Conservation (phyloP, 208 protist genomes). For the Trypanosoma grayi region DNA sequence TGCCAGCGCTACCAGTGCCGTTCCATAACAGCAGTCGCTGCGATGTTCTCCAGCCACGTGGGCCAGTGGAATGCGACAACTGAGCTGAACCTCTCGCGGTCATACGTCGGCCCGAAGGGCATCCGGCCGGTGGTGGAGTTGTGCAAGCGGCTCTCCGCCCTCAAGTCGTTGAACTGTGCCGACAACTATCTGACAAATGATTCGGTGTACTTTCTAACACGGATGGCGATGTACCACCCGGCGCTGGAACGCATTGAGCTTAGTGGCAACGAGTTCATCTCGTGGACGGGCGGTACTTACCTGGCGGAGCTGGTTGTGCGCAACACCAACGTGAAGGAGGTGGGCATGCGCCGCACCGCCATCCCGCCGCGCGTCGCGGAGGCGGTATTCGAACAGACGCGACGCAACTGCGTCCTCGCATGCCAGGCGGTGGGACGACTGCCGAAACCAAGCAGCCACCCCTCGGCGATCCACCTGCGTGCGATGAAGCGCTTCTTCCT, state of each 20-base stretch:
- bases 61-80: slow-evolving; percentile 44
- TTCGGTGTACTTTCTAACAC: slow-evolving; percentile 49
- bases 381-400: slow-evolving; percentile 49
- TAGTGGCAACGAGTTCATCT: slow-evolving; percentile 59
- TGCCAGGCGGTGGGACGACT: slow-evolving; percentile 21
- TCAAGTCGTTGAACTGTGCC: slow-evolving; percentile 41
- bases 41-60: slow-evolving; percentile 40
- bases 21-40: slow-evolving; percentile 34
- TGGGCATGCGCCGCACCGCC: slow-evolving; percentile 41
- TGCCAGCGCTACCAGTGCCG: slow-evolving; percentile 39
- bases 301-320: slow-evolving; percentile 44
- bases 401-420: slow-evolving; percentile 46
- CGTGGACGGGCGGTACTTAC: slow-evolving; percentile 80
- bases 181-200: slow-evolving; percentile 80
- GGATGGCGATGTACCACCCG: slow-evolving; percentile 60
- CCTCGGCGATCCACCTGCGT: slow-evolving; percentile 56
- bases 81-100: slow-evolving; percentile 50
- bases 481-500: slow-evolving; percentile 64
- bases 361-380: slow-evolving; percentile 34
- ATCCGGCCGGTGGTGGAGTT: slow-evolving; percentile 45
- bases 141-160: slow-evolving; percentile 50
- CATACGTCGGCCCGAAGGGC: slow-evolving; percentile 68
- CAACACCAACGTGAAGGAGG: slow-evolving; percentile 55
- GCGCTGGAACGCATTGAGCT: slow-evolving; percentile 56
- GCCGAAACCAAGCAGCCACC: slow-evolving; percentile 47